Evolutionary conservation across 768 basidiomycete species (phyloP), one percentile per base, ranked within the genome.

Genomic region (Tubosaeta sp.): DNA sequence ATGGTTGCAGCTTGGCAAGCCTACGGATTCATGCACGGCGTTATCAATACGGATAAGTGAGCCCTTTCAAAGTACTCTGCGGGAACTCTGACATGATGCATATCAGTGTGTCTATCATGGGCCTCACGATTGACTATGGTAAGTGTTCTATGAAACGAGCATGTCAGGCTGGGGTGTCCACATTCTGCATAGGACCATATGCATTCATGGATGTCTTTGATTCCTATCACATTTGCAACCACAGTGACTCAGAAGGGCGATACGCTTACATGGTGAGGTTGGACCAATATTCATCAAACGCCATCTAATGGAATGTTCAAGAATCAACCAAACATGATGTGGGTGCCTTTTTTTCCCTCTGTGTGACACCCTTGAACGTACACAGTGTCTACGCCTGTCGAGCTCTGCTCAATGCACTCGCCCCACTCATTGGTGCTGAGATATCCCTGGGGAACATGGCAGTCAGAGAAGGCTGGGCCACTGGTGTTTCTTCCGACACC

Each of bases 1-100:
- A 98, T 94, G 89, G 90, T 94, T 0, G 96, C 94, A 10, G 87
- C 79, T 4, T 98, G 96, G 96, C 95, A 98, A 69, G 91, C 82
- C 7, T 89, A 87, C 66, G 92, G 92, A 1, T 94, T 90, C 65
- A 91, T 93, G 91, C 90, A 94, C 62, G 93, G 92, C 0, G 95
- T 99, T 32, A 92, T 99, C 59, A 98, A 98, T 63, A 95, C 94
- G 2, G 95, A 97, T 73, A 96, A 95, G 88, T 87, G 57, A 51
- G 78, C 62, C 27, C n/a, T 3, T 24, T 49, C 27, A 35, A 13
- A 13, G 42, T 24, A 10, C 10, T 11, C 40, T 13, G 27, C 8
- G 13, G 1, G 29, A 30, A 25, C 29, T 46, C 49, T 64, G 29
- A 65, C 49, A 12, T 38, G 31, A 39, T 27, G 27, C 9, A 27